phyloP scores from a whole-genome alignment of 208 protist genomes.

The Acanthamoeba polyphaga region DNA sequence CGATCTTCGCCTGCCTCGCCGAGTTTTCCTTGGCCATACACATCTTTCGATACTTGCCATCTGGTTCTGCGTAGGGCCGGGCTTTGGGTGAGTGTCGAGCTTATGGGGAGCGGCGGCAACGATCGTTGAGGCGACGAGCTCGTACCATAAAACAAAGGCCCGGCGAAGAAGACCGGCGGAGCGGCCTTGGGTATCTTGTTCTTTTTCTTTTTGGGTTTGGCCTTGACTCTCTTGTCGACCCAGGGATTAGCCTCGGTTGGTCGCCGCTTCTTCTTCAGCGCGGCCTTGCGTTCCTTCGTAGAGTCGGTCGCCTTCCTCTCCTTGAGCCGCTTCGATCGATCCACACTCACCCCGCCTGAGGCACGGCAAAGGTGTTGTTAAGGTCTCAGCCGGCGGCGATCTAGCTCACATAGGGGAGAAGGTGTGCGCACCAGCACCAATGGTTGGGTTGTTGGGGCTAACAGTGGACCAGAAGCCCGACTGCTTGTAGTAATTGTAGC shows the following conservation, averaged over 20 bases:
- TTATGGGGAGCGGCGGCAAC: not conserved
- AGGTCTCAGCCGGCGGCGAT: not conserved
- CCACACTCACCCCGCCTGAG: not conserved
- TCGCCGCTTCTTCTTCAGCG: slow-evolving; percentile 59
- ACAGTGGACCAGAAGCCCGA: slow-evolving; percentile 21
- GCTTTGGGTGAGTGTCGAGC: not conserved
- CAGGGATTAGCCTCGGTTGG: slow-evolving; percentile 17
- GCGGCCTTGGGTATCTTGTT: slow-evolving; percentile 31
- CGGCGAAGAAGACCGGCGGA: slow-evolving; percentile 19
- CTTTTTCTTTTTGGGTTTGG: slow-evolving; percentile 38
- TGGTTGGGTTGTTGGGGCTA: slow-evolving; percentile 47
- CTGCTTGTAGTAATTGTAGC: slow-evolving; percentile 66
- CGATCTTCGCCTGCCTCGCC: slow-evolving; percentile 72
- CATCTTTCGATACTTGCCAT: slow-evolving; percentile 75
- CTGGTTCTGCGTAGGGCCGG: slow-evolving; percentile 6
- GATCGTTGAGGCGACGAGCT: not conserved
- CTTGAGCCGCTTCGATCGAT: slow-evolving; percentile 47
- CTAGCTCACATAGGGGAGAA: not conserved
- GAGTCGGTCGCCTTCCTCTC: not conserved
- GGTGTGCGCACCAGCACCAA: not conserved
- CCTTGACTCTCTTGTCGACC: slow-evolving; percentile 3
- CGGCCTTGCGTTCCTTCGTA: not conserved
- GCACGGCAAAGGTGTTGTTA: not conserved
- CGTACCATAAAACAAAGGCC: slow-evolving; percentile 63
- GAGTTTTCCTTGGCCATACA: slow-evolving; percentile 80